Evolutionary conservation across 495 filamentous ascomycete genomes (phyloP).

Genomic region (Tetracladium marchalianum): DNA sequence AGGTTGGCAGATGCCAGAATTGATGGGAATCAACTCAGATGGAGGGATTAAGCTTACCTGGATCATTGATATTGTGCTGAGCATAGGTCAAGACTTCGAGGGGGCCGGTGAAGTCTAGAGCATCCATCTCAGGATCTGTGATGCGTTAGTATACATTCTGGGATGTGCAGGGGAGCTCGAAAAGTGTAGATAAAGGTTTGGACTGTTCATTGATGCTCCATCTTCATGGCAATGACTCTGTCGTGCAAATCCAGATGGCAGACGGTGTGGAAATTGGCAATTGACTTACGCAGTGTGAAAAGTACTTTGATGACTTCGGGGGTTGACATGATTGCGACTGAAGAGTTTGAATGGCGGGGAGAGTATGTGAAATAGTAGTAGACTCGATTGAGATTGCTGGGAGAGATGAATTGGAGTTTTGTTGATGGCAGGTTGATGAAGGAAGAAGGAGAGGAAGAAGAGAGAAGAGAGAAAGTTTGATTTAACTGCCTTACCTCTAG

Average conservation of each 20-base stretch:
- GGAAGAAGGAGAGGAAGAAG: too few relatives aligned
- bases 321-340: conserved; percentile 21
- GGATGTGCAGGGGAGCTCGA: too few relatives aligned
- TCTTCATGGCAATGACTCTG: too few relatives aligned
- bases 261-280: too few relatives aligned
- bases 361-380: neutral
- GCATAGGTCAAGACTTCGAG: conserved; percentile 52
- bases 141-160: conserved; percentile 3
- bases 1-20: conserved; percentile 4
- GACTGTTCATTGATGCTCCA: too few relatives aligned
- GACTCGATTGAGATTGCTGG: too few relatives aligned
- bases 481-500: too few relatives aligned
- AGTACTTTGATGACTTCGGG: conserved; percentile 38
- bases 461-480: too few relatives aligned
- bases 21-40: conserved; percentile 1
- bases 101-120: conserved; percentile 58
- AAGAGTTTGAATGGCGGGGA: conserved; percentile 1
- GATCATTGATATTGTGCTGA: conserved; percentile 50
- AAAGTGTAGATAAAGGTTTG: too few relatives aligned
- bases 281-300: conserved; percentile 26
- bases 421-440: too few relatives aligned
- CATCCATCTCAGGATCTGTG: conserved; percentile 32
- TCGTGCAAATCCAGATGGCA: too few relatives aligned
- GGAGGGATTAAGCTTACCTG: conserved; percentile 34
- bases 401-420: too few relatives aligned